Percentiles rank a stretch among this genome's conserved stretches.
These are phyloP conservation scores for Lomentospora prolificans DNA, from an alignment of 2,329 filamentous ascomycete genomes.

Conservation along the genomic window DNA sequence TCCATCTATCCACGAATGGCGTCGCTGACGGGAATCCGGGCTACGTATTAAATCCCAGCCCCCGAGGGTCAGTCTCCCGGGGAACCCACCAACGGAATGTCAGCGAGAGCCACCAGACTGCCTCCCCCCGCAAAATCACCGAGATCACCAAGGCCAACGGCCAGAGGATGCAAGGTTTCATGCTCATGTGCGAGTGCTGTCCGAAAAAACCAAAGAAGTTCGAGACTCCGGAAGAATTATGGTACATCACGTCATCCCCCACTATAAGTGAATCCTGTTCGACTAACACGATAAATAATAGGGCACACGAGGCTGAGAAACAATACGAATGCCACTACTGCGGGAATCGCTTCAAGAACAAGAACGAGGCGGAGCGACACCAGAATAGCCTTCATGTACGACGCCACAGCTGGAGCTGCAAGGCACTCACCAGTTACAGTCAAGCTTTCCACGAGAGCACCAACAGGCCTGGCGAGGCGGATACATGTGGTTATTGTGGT, in stretches of 20 bases:
- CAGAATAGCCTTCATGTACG: slow-evolving; percentile 91
- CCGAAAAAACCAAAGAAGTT: slow-evolving; percentile 97
- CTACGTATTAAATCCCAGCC: slow-evolving; percentile 36
- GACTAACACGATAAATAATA: slow-evolving; percentile 25
- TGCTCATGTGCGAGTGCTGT: slow-evolving; percentile 78
- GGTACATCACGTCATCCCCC: slow-evolving; percentile 54
- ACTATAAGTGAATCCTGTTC: neutral
- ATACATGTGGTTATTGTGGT: slow-evolving; percentile 91
- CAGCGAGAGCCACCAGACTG: slow-evolving; percentile 29
- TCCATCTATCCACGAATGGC: slow-evolving; percentile 34
- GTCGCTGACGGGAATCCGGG: slow-evolving; percentile 23
- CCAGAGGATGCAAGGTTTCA: slow-evolving; percentile 41
- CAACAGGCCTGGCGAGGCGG: slow-evolving; percentile 53
- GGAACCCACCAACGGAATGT: slow-evolving; percentile 35
- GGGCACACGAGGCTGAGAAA: slow-evolving; percentile 85
- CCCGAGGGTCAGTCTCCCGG: slow-evolving; percentile 34
- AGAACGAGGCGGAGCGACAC: slow-evolving; percentile 93
- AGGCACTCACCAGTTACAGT: slow-evolving; percentile 66
- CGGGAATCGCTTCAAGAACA: slow-evolving; percentile 95
- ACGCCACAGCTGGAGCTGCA: slow-evolving; percentile 94
- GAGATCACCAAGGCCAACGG: slow-evolving; percentile 37
- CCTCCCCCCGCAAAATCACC: slow-evolving; percentile 40
- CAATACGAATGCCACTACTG: slow-evolving; percentile 92
- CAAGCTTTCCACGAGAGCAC: slow-evolving; percentile 81
- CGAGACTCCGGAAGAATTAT: slow-evolving; percentile 70